phyloP scores from a whole-genome alignment of 1,284 basidiomycete species.

The Fistulina hepatica region DNA sequence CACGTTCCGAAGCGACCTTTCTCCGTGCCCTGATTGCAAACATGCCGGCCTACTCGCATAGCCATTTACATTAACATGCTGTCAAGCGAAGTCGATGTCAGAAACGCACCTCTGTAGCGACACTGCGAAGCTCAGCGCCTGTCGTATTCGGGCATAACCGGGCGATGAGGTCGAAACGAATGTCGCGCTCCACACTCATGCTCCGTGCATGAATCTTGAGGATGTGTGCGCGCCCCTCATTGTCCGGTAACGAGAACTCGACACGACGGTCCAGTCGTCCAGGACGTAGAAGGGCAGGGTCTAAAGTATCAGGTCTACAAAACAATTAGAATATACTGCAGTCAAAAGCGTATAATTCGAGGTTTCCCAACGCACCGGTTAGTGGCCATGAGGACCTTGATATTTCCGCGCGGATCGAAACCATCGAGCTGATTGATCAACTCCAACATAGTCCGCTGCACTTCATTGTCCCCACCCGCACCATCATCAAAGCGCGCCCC shows the following conservation, averaged over 20 bases:
- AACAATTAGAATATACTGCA: slow-evolving; percentile 5
- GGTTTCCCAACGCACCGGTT: slow-evolving; percentile 82
- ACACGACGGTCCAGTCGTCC: slow-evolving; percentile 94
- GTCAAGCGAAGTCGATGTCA: slow-evolving; percentile 1
- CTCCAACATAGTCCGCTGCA: slow-evolving; percentile 99
- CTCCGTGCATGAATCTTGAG: slow-evolving; percentile 94
- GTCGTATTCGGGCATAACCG: slow-evolving; percentile 97
- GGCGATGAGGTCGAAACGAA: slow-evolving; percentile 96
- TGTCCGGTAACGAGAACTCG: slow-evolving; percentile 93
- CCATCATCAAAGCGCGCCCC: slow-evolving; percentile 99
- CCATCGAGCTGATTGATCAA: slow-evolving; percentile 98
- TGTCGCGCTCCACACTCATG: slow-evolving; percentile 96
- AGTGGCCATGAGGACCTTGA: slow-evolving; percentile 99
- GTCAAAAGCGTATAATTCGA: no score
- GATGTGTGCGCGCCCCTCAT: slow-evolving; percentile 94
- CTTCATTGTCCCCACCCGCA: slow-evolving; percentile 98
- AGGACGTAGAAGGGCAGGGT: slow-evolving; percentile 92
- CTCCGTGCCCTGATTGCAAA: slow-evolving; percentile 95
- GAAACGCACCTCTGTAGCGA: slow-evolving; percentile 79
- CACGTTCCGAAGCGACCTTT: slow-evolving; percentile 95
- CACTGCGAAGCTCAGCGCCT: slow-evolving; percentile 92
- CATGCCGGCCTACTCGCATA: slow-evolving; percentile 75
- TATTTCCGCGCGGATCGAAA: slow-evolving; percentile 97
- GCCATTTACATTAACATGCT: slow-evolving; percentile 4
- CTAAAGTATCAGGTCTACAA: slow-evolving; percentile 88